Evolutionary conservation across 345 rosid genomes (phyloP).

Genomic region (Citrus hindsii): DNA sequence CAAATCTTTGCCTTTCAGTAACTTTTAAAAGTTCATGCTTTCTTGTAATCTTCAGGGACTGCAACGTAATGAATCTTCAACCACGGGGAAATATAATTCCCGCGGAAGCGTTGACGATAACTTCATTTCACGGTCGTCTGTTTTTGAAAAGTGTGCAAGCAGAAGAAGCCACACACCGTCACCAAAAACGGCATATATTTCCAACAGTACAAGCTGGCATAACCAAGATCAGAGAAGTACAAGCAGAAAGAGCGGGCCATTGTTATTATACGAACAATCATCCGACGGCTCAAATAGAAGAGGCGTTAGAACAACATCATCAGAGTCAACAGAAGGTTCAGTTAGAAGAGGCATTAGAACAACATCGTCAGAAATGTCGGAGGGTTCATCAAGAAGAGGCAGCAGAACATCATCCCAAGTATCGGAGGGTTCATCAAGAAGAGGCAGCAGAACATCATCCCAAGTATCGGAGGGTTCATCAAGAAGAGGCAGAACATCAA

Average conservation of each 20-base stretch:
- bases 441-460: not conserved
- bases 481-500: conserved; percentile 14
- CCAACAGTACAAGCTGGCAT: conserved; percentile 17
- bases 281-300: not conserved
- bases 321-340: not conserved
- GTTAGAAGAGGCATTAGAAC: not conserved
- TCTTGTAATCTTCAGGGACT: not conserved
- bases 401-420: not conserved
- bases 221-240: conserved; percentile 7
- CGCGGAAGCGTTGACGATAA: conserved; percentile 42
- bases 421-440: not conserved
- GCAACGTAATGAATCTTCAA: conserved; percentile 17
- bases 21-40: not conserved
- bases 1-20: too few relatives aligned
- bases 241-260: not conserved
- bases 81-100: not conserved
- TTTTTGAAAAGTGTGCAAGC: conserved; percentile 24
- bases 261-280: not conserved
- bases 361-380: not conserved
- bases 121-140: conserved; percentile 34
- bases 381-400: not conserved
- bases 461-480: not conserved
- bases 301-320: not conserved
- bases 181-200: conserved; percentile 37
- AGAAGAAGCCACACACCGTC: conserved; percentile 50